A percentile compares a stretch with the other conserved stretches of the same genome.
Evolutionary conservation across 306 rosid species (phyloP).

Genomic region (Dryas drummondii): DNA sequence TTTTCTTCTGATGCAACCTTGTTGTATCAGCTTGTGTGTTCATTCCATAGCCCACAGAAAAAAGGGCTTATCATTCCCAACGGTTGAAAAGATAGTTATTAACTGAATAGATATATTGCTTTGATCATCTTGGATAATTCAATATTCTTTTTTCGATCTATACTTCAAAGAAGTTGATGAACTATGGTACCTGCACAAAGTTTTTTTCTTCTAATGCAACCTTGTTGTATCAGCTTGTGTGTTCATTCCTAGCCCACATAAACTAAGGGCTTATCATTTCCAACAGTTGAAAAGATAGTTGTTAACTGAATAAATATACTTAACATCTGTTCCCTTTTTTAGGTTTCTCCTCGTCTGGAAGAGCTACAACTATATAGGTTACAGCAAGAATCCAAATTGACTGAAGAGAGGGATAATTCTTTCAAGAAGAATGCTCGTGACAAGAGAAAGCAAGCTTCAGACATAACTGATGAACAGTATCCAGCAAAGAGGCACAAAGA

Average conservation of each 20-base stretch:
- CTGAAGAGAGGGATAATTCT: slow-evolving; percentile 54
- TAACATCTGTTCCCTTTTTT: slow-evolving; percentile 11
- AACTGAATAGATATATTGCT: not conserved
- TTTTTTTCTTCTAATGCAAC: not conserved
- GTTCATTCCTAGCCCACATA: not conserved
- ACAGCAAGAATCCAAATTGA: slow-evolving; percentile 62
- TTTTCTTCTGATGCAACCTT: too few relatives aligned
- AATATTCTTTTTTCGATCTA: not conserved
- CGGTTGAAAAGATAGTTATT: too few relatives aligned
- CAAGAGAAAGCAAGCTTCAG: slow-evolving; percentile 70
- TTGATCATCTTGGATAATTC: not conserved
- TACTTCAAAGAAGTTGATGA: not conserved
- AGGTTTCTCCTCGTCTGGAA: slow-evolving; percentile 78
- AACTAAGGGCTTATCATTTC: too few relatives aligned
- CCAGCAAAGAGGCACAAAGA: slow-evolving; percentile 66
- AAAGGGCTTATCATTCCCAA: slow-evolving; percentile 38
- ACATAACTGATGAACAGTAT: slow-evolving; percentile 40
- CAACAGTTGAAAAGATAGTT: too few relatives aligned
- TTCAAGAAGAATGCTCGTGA: slow-evolving; percentile 51
- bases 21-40: too few relatives aligned
- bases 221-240: not conserved
- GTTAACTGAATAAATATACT: not conserved
- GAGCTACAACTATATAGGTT: slow-evolving; percentile 65
- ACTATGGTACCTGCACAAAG: not conserved
- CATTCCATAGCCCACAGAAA: too few relatives aligned